Percentiles rank a stretch among this genome's conserved stretches.
Conservation (phyloP, 2,329 filamentous ascomycete genomes). For the Alternaria ethzedia region DNA sequence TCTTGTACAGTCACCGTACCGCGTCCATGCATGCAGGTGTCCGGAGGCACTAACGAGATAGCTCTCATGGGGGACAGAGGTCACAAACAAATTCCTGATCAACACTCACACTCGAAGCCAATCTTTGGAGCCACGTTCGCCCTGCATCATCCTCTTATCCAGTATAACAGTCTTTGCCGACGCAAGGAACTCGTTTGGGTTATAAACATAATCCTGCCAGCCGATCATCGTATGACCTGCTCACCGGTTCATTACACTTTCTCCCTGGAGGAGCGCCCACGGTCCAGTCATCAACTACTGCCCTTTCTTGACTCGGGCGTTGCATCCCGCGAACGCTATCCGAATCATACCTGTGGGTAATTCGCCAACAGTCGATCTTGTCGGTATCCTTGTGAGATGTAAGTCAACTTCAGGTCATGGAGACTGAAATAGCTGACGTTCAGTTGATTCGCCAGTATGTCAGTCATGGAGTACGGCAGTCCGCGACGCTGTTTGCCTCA, state of each 20-base stretch:
- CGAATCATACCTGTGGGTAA: not conserved
- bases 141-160: not conserved
- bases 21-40: constrained; percentile 9
- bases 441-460: constrained; percentile 7
- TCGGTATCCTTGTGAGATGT: not conserved
- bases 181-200: constrained; percentile 9
- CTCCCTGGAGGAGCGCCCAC: constrained; percentile 2
- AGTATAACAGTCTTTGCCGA: not conserved
- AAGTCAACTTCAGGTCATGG: not conserved
- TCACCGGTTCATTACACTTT: constrained; percentile 3
- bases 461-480: constrained; percentile 21
- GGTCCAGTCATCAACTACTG: not conserved
- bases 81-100: constrained; percentile 9
- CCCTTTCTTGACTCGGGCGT: not conserved
- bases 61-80: not conserved
- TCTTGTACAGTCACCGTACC: constrained; percentile 8
- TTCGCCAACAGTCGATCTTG: not conserved
- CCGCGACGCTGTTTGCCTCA: constrained; percentile 24
- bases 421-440: not conserved
- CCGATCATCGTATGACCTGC: constrained; percentile 9
- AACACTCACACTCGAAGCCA: not conserved
- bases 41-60: constrained; percentile 2
- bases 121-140: constrained; percentile 14
- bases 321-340: not conserved
- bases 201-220: constrained; percentile 25